Evolutionary conservation across 768 basidiomycete genomes (phyloP), one percentile per base, ranked within the genome.

Genomic region (Wakefieldia striispora): DNA sequence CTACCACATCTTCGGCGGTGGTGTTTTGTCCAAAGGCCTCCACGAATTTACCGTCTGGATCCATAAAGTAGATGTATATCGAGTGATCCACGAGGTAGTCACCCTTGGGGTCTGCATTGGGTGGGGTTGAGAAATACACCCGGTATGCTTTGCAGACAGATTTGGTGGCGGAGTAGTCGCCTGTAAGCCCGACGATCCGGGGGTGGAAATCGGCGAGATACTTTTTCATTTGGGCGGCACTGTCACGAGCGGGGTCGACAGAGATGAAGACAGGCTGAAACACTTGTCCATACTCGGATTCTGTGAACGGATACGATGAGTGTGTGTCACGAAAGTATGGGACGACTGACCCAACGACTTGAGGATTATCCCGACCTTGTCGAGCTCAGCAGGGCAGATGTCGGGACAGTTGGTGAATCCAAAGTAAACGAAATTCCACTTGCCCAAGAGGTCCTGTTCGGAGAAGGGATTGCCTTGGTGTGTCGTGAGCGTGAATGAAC

Each of bases 391-490:
- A 1, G 97, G 97, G 64, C 97, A 99, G 46, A 99, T 97, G 69
- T 99, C 97, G 6, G 97, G 95, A 70, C 97, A 99, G 69, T 99
- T 95, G 26, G 95, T 95, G 75, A 98, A 99, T n/a, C 97, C 97
- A 70, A 99, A 99, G 73, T 97, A 91, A 40, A 91, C 78, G 51
- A 91, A 71, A n/a, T 78, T 88, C 91, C 91, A 97, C 72, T 90
- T 88, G 31, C 94, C 95, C 21, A 88, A 68, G 40, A 98, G 72
- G 62, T 95, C 81, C 47, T 88, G 71, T 39, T 97, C 86, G 2
- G 92, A 88, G 70, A 93, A 98, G 0, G 80, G 68, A 47, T 77
- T 66, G 48, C 82, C 83, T 9, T 82, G 71, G 40, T 87, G 84
- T 7, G 83, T 80, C 5, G 75, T 80, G 42, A 98, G 75, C 4